These are phyloP conservation scores for Starmera pachycereana DNA, from an alignment of 805 yeast species.

Conservation along the genomic window DNA sequence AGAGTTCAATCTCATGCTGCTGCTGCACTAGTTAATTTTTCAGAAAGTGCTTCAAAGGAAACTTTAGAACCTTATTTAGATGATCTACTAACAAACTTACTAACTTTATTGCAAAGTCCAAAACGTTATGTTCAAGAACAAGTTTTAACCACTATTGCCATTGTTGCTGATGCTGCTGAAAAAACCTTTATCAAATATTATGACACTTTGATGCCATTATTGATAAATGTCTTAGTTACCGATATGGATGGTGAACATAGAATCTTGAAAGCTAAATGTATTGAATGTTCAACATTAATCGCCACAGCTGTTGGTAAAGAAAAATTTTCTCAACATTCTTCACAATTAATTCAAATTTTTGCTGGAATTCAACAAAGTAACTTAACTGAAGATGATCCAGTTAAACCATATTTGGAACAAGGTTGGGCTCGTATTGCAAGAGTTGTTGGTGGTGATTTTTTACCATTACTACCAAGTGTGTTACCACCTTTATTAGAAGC, in stretches of 20 bases:
- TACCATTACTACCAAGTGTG: slow-evolving; percentile 75
- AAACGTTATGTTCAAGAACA: slow-evolving; percentile 95
- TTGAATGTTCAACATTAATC: slow-evolving; percentile 90
- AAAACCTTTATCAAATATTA: slow-evolving; percentile 81
- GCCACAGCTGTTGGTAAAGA: slow-evolving; percentile 94
- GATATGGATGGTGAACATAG: slow-evolving; percentile 75
- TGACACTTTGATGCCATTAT: slow-evolving; percentile 86
- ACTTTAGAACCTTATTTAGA: slow-evolving; percentile 90
- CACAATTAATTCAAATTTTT: slow-evolving; percentile 62
- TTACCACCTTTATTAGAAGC: slow-evolving; percentile 81
- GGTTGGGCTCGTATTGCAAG: slow-evolving; percentile 95
- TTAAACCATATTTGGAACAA: slow-evolving; percentile 76
- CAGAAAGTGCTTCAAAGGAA: slow-evolving; percentile 84
- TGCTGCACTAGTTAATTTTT: slow-evolving; percentile 92
- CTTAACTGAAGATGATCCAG: slow-evolving; percentile 70
- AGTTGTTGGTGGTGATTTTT: slow-evolving; percentile 73
- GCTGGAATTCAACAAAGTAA: slow-evolving; percentile 57
- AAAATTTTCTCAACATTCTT: slow-evolving; percentile 66
- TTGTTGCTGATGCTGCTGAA: slow-evolving; percentile 95
- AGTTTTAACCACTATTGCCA: slow-evolving; percentile 91
- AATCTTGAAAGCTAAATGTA: slow-evolving; percentile 80
- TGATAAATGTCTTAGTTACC: slow-evolving; percentile 66
- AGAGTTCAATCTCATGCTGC: slow-evolving; percentile 98
- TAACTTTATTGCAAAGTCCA: slow-evolving; percentile 72
- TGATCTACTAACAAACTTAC: slow-evolving; percentile 58